Conservation (phyloP, 1,284 basidiomycete genomes). For the Vanrija sp. region DNA sequence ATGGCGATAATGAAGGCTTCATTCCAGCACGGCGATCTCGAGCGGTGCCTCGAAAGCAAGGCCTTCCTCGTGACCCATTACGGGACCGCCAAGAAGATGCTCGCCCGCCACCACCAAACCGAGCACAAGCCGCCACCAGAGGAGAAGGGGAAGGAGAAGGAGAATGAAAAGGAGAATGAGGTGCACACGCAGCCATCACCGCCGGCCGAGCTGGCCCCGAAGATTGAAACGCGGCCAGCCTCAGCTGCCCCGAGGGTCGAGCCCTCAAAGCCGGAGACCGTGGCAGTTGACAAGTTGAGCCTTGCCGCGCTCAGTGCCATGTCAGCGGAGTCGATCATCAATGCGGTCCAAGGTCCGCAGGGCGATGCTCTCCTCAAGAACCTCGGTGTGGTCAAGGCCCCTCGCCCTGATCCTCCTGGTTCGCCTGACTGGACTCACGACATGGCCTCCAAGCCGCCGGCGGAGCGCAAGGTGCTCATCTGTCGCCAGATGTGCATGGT, state of each 20-base stretch:
- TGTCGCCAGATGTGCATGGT: no score
- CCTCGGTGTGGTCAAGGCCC: conserved; percentile 6
- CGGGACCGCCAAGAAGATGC: conserved; percentile 14
- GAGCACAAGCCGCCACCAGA: neutral
- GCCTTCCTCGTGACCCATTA: conserved; percentile 12
- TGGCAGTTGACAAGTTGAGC: conserved; percentile 9
- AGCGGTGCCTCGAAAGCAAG: conserved; percentile 6
- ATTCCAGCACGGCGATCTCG: conserved; percentile 5
- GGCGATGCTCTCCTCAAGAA: conserved; percentile 9
- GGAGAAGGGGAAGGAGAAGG: neutral
- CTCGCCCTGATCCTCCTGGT: no score
- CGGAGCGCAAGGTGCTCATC: no score
- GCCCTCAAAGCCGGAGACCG: neutral
- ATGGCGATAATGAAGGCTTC: neutral
- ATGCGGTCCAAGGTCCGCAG: conserved; percentile 5
- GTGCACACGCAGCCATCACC: no score
- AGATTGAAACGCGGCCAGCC: neutral
- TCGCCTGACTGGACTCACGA: no score
- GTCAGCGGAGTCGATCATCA: conserved; percentile 14
- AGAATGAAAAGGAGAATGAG: neutral
- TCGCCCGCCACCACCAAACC: neutral
- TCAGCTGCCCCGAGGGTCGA: neutral
- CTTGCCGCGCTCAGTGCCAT: conserved; percentile 10
- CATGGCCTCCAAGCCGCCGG: no score
- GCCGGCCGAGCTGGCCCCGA: no score